Percentiles rank a stretch among this genome's conserved stretches.
These are phyloP conservation scores for Favolaschia claudopus DNA, from an alignment of 768 basidiomycete genomes.

Conservation along the genomic window DNA sequence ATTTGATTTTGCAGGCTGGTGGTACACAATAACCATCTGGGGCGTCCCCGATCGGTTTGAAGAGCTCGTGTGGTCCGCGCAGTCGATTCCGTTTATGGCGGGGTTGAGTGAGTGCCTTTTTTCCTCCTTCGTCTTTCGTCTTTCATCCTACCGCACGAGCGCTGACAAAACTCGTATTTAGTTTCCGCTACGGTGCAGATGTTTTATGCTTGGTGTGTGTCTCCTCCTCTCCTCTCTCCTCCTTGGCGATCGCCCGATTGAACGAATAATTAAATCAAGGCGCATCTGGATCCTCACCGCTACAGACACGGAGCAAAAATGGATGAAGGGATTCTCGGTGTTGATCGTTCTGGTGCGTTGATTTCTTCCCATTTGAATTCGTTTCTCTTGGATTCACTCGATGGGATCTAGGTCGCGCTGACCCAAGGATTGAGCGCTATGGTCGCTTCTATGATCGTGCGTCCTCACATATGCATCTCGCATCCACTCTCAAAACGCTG, in stretches of 20 bases:
- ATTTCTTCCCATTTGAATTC: too few relatives aligned
- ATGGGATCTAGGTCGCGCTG: not conserved
- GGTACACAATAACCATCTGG: not conserved
- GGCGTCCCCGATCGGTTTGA: not conserved
- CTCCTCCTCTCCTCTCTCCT: not conserved
- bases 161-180: too few relatives aligned
- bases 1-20: too few relatives aligned
- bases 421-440: not conserved
- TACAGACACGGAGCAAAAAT: too few relatives aligned
- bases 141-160: not conserved
- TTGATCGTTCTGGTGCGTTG: conserved; percentile 1
- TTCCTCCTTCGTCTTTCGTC: not conserved
- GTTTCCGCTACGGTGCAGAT: not conserved
- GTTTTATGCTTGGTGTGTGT: conserved; percentile 1
- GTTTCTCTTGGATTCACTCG: not conserved
- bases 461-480: not conserved
- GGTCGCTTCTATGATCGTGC: not conserved
- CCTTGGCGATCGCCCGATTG: too few relatives aligned
- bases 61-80: not conserved
- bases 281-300: conserved; percentile 11
- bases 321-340: not conserved
- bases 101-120: not conserved
- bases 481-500: too few relatives aligned
- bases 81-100: not conserved
- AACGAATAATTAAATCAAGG: too few relatives aligned